Percentiles rank a stretch among this genome's conserved stretches.
These are phyloP conservation scores for Arthroderma sp. DNA, from an alignment of 2,329 filamentous ascomycete genomes.

Conservation along the genomic window DNA sequence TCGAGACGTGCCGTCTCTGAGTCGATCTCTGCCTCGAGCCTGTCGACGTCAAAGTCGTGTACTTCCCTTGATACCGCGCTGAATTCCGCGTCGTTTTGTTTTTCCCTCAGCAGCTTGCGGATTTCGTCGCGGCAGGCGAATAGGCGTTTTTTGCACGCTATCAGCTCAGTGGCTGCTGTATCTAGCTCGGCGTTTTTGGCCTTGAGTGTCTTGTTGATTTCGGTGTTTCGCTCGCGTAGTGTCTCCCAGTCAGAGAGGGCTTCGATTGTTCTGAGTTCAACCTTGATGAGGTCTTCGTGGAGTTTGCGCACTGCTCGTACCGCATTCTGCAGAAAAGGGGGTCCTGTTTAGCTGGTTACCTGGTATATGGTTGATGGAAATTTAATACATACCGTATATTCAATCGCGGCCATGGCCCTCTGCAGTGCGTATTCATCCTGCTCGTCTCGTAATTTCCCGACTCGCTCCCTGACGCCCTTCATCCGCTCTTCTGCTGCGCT, in stretches of 20 bases:
- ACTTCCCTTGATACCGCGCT: conserved; percentile 2
- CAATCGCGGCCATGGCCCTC: conserved; percentile 43
- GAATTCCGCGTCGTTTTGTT: background rate
- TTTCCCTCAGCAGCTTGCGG: background rate
- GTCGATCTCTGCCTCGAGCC: conserved; percentile 59
- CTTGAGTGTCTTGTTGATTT: conserved; percentile 39
- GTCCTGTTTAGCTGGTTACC: background rate
- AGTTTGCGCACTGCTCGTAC: conserved; percentile 50
- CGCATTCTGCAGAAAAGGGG: conserved; percentile 32
- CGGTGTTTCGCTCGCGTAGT: conserved; percentile 51
- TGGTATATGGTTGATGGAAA: background rate
- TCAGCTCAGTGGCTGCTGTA: conserved; percentile 12
- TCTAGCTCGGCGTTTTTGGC: conserved; percentile 20
- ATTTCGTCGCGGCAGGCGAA: conserved; percentile 14
- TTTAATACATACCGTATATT: conserved; percentile 39
- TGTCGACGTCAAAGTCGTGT: conserved; percentile 42
- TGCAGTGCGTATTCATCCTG: conserved; percentile 43
- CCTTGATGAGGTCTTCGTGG: conserved; percentile 53
- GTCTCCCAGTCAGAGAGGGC: conserved; percentile 64
- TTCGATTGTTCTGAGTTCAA: conserved; percentile 60
- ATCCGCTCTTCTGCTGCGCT: conserved; percentile 28
- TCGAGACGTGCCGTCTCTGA: conserved; percentile 64
- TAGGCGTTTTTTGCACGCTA: conserved; percentile 1
- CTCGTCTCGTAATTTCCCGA: conserved; percentile 40
- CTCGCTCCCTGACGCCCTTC: conserved; percentile 31